These are phyloP conservation scores for Monosporascus sp. DNA, from an alignment of 2,329 filamentous ascomycete genomes.

Conservation along the genomic window DNA sequence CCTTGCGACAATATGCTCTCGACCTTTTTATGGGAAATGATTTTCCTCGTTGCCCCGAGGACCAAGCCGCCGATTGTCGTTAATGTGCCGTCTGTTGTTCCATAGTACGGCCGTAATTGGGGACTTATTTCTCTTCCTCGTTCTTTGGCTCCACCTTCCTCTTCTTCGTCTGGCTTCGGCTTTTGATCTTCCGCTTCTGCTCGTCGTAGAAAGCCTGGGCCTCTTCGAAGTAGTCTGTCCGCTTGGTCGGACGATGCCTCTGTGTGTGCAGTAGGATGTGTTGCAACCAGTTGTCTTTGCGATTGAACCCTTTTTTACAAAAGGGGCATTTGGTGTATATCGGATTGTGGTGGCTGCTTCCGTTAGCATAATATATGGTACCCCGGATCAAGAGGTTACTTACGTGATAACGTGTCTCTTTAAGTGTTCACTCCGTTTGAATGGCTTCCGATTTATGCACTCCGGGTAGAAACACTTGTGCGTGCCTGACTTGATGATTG, in stretches of 20 bases:
- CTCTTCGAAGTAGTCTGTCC: conserved; percentile 25
- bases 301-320: conserved; percentile 28
- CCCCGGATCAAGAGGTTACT: conserved; percentile 2
- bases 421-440: conserved; percentile 50
- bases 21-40: not conserved
- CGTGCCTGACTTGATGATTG: conserved; percentile 19
- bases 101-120: not conserved
- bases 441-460: conserved; percentile 39
- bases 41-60: not conserved
- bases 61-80: not conserved
- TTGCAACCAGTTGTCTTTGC: conserved; percentile 33
- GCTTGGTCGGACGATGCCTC: conserved; percentile 23
- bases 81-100: not conserved
- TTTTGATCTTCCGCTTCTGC: conserved; percentile 18
- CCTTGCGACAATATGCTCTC: not conserved
- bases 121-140: conserved; percentile 5
- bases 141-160: conserved; percentile 6
- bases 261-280: conserved; percentile 34
- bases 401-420: conserved; percentile 51
- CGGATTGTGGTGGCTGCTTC: conserved; percentile 21
- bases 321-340: conserved; percentile 16
- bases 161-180: conserved; percentile 18
- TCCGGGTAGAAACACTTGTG: conserved; percentile 39
- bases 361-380: not conserved
- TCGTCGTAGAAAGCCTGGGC: conserved; percentile 20